Base-by-base conservation (phyloP, 345 rosid genomes). In the Salix exigua region DNA sequence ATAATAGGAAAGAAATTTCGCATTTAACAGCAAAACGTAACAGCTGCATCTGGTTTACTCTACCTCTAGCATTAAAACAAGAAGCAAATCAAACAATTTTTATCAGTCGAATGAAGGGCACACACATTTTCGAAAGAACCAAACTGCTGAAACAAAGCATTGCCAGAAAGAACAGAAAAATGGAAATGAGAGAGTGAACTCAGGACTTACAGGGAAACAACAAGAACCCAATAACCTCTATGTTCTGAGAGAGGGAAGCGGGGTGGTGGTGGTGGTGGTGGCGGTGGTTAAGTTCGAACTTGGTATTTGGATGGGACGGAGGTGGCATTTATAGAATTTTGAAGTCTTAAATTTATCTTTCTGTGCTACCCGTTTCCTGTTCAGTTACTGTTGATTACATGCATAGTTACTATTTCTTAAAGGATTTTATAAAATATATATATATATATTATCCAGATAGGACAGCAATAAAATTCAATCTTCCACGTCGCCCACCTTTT, bases 301-400 rank as follows among this genome's bases (percentile, higher is more conserved):
- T 53, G 68, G 33, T 5, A 23, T 37, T 0, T 33, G 37, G 16
- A 28, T 25, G 30, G 58, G 38, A 26, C 33, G 2, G 65, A 62
- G 44, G 16, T 28, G 67, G 79, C 25, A 78, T 71, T 75, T 78
- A 78, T 78, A 78, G 63, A 71, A 60, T n/a, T 12, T 73, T 51
- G 9, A 4, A 7, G 7, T 31, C 14, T 12, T 12, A 4, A 4
- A 67, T 67, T 31, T 73, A 5, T 25, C 46, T 6, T 4, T n/a
- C 67, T 1, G 3, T 16, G 19, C 19, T 18, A 11, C 2, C 0
- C 50, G n/a, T 4, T 33, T 50, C 12, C 12, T 50, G 18, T 26
- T 7, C 9, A n/a, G 31, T 18, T 21, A 12, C 2, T 17, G 17
- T 14, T 6, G 28, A 6, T 62, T 16, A 40, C 12, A 7, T 40